Evolutionary conservation across 1,284 basidiomycete species (phyloP), one percentile per base, ranked within the genome.

Genomic region (Anthracocystis panici-leucophaei): DNA sequence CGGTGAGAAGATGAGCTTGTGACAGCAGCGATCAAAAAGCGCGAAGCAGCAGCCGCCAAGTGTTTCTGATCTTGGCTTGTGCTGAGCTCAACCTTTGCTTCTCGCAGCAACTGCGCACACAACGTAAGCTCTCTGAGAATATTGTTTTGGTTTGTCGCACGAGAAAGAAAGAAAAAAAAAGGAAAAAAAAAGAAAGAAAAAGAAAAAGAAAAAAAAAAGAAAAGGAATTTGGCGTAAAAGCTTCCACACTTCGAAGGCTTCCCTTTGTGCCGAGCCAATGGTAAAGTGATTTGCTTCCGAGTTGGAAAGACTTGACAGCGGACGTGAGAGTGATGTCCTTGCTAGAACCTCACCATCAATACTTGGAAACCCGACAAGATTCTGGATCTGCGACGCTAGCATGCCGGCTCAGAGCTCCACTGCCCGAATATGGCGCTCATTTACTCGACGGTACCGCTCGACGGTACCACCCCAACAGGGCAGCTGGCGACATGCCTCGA

Each of bases 31-130:
- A 60, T 45, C 42, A 45, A 16, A 45, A 16, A 38, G 35, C 35
- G 35, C 4, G 4, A 16, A 14, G 35, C 5, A 38, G 20, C 42
- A 35, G 27, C 27, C 27, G 27, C 7, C 3, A 27, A 27, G 27
- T 27, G 27, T 27, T 27, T 18, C 31, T 44, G 29, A 20, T 23
- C 64, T 71, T 71, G 68, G 68, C 68, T 71, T 71, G 68, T 71
- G 68, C 68, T 71, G 68, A 71, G 67, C 60, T 56, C 54, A 62
- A 57, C 65, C 52, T 56, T n/a, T 38, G 35, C 35, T 38, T 14
- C 25, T 14, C 44, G 38, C 27, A 25, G 45, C 20, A 33, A 40
- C 44, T 49, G 49, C 53, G 54, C 61, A 50, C 62, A 65, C 27
- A 65, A 38, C 63, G 68, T 71, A 71, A 71, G 68, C 68, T 42